Evolutionary conservation across 331 rosid species (phyloP).

Genomic region (Arachis monticola): DNA sequence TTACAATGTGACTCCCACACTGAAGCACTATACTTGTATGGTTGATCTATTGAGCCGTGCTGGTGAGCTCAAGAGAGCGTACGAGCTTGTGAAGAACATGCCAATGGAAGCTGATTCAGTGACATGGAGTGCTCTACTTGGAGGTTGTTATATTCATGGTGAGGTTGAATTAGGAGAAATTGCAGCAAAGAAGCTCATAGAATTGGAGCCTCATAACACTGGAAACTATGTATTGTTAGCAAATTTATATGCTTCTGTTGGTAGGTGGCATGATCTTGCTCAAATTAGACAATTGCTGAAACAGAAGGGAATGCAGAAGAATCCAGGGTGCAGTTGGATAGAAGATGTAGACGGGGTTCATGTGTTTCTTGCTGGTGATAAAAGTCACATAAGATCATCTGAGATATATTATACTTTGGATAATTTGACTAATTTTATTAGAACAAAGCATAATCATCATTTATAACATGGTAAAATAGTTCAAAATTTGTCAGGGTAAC

Average conservation of each 20-base stretch:
- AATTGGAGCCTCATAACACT: slow-evolving; percentile 57
- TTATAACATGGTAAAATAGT: slow-evolving; percentile 10
- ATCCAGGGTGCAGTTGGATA: slow-evolving; percentile 74
- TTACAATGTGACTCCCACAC: slow-evolving; percentile 50
- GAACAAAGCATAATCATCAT: slow-evolving; percentile 25
- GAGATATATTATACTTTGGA: slow-evolving; percentile 48
- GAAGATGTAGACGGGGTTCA: slow-evolving; percentile 63
- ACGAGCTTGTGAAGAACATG: slow-evolving; percentile 47
- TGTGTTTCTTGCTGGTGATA: slow-evolving; percentile 61
- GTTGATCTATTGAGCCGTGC: slow-evolving; percentile 69
- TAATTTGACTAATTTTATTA: slow-evolving; percentile 44
- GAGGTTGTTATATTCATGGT: slow-evolving; percentile 55
- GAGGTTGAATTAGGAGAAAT: slow-evolving; percentile 53
- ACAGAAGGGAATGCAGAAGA: slow-evolving; percentile 52
- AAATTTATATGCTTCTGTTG: slow-evolving; percentile 57
- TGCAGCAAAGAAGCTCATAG: slow-evolving; percentile 58
- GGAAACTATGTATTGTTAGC: slow-evolving; percentile 59
- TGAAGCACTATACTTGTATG: slow-evolving; percentile 67
- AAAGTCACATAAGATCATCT: slow-evolving; percentile 44
- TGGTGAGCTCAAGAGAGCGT: slow-evolving; percentile 51
- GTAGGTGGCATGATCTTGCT: slow-evolving; percentile 54
- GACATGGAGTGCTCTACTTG: slow-evolving; percentile 58
- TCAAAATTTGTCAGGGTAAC: neutral
- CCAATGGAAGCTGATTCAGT: slow-evolving; percentile 67
- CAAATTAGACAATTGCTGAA: slow-evolving; percentile 56